Percentiles rank a stretch among this genome's conserved stretches.
Evolutionary conservation across 179 eudicot species (phyloP).

Genomic region (Spergularia azorica): DNA sequence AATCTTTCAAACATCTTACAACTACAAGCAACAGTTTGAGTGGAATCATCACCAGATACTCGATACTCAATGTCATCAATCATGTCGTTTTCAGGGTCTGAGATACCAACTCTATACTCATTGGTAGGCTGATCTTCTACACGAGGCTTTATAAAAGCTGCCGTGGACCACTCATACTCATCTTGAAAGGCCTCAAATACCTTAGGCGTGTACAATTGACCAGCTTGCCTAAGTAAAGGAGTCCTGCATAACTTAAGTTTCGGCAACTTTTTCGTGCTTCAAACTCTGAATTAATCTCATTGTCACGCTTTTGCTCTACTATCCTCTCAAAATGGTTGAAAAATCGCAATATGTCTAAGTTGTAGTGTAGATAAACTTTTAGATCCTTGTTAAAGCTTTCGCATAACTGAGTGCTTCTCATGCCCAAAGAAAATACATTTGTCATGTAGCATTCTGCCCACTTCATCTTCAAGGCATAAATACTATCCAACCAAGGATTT

Average conservation of each 20-base stretch:
- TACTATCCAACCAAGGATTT: slow-evolving; percentile 10
- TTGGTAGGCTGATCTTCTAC: background rate
- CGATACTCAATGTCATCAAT: background rate
- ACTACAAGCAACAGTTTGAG: background rate
- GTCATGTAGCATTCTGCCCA: background rate
- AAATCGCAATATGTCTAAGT: background rate
- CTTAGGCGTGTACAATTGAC: background rate
- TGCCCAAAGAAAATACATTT: background rate
- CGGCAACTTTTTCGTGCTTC: background rate
- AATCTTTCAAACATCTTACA: background rate
- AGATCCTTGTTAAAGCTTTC: background rate
- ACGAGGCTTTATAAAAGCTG: background rate
- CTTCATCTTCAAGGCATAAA: background rate
- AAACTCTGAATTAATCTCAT: background rate
- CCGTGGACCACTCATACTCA: background rate
- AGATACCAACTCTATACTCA: slow-evolving; percentile 2
- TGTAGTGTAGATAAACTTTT: background rate
- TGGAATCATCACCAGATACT: background rate
- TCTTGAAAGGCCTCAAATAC: background rate
- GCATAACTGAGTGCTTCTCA: background rate
- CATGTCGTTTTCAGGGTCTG: background rate
- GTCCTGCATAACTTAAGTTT: background rate
- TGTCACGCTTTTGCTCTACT: background rate
- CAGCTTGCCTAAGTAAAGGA: slow-evolving; percentile 1
- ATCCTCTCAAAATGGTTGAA: slow-evolving; percentile 9